Evolutionary conservation across 2,329 filamentous ascomycete species (phyloP).

Genomic region (Fusarium odoratissimum): DNA sequence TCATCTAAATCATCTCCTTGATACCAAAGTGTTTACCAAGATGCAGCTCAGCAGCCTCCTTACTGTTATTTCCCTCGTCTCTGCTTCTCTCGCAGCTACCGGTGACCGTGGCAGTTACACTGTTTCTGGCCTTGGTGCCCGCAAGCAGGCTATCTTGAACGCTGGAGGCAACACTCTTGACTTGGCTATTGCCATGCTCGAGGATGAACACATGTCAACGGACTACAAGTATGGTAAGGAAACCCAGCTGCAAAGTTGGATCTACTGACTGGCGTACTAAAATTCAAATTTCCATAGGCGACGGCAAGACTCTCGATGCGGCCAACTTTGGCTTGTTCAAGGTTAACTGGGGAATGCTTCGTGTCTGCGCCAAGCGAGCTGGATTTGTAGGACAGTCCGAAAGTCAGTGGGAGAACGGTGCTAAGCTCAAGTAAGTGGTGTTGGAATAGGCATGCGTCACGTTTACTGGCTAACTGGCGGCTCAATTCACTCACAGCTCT

Average conservation of each 20-base stretch:
- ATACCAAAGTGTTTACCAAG: no score
- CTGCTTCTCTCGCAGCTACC: not conserved
- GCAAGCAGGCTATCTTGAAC: not conserved
- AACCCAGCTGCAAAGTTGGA: fast-evolving
- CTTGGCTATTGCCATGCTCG: not conserved
- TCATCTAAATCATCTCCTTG: not conserved
- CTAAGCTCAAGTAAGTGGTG: not conserved
- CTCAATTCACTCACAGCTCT: not conserved
- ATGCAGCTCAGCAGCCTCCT: no score
- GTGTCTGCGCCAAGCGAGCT: not conserved
- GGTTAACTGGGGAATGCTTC: conserved; percentile 3
- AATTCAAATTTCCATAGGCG: fast-evolving
- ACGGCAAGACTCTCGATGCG: not conserved
- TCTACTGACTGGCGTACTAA: not conserved
- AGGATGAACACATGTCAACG: not conserved
- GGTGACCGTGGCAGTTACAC: not conserved
- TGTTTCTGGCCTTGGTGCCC: not conserved
- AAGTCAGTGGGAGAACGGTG: not conserved
- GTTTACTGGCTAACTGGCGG: not conserved
- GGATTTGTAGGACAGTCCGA: not conserved
- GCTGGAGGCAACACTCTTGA: not conserved
- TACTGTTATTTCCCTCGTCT: not conserved
- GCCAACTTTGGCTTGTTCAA: not conserved
- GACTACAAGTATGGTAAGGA: not conserved
- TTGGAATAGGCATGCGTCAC: not conserved